These are phyloP conservation scores for Tulasnella sp. DNA, from an alignment of 768 basidiomycete species.

Conservation along the genomic window DNA sequence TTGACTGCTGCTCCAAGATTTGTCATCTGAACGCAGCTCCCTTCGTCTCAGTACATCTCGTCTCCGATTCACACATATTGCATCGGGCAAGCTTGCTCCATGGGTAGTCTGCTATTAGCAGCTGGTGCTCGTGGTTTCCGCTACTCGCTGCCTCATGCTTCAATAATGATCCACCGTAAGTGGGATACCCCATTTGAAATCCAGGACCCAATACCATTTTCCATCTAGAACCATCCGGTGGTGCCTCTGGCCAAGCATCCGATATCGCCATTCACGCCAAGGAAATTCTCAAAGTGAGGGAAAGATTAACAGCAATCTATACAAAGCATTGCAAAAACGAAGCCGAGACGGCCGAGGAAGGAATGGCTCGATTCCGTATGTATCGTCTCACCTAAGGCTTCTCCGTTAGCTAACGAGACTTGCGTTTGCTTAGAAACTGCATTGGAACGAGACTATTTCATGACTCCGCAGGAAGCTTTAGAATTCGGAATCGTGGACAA, in stretches of 20 bases:
- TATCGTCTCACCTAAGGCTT: neutral
- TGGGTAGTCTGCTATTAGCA: constrained; percentile 92
- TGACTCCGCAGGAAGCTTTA: constrained; percentile 91
- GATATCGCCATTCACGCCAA: constrained; percentile 98
- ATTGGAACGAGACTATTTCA: constrained; percentile 92
- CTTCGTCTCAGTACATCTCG: constrained; percentile 72
- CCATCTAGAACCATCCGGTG: constrained; percentile 88
- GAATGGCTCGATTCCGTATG: constrained; percentile 24
- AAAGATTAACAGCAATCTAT: constrained; percentile 84
- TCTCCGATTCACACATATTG: constrained; percentile 97
- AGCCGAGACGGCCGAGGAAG: constrained; percentile 2
- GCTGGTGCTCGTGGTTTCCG: constrained; percentile 89
- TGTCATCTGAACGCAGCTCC: neutral
- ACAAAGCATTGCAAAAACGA: constrained; percentile 74
- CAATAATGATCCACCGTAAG: constrained; percentile 98
- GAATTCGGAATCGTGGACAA: constrained; percentile 93
- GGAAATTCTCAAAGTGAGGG: constrained; percentile 89
- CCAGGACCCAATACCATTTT: constrained; percentile 28
- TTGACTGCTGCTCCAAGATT: neutral
- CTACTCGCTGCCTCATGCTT: constrained; percentile 89
- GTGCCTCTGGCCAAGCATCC: constrained; percentile 91
- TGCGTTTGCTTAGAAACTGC: constrained; percentile 65
- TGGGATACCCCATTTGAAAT: constrained; percentile 23
- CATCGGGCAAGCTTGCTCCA: constrained; percentile 91
- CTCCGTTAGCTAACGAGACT: neutral